phyloP scores from a whole-genome alignment of 1,284 basidiomycete genomes.

The Cystobasidium slooffiae region DNA sequence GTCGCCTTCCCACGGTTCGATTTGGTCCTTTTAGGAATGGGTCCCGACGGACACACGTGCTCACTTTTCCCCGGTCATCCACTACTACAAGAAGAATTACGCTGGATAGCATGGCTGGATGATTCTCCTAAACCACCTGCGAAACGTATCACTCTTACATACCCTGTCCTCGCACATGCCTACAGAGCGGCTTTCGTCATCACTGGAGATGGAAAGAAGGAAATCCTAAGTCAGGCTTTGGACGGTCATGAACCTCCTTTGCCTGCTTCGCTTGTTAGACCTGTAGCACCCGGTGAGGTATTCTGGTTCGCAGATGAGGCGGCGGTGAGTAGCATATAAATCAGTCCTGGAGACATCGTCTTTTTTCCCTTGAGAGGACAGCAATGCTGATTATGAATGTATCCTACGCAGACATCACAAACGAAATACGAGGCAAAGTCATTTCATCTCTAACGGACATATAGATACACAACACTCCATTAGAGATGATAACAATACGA shows the following conservation, averaged over 20 bases:
- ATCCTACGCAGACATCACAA: conserved; percentile 8
- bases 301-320: conserved; percentile 90
- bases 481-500: not conserved
- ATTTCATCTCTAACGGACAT: conserved; percentile 24
- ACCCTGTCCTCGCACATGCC: conserved; percentile 91
- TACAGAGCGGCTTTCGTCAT: conserved; percentile 75
- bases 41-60: conserved; percentile 82
- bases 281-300: conserved; percentile 76
- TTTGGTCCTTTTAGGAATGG: conserved; percentile 89
- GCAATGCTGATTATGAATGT: not conserved
- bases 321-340: conserved; percentile 59
- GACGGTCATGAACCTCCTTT: conserved; percentile 58
- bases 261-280: conserved; percentile 81
- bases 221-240: conserved; percentile 63
- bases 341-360: not conserved
- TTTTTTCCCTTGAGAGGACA: conserved; percentile 9
- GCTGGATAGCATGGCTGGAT: conserved; percentile 92
- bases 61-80: conserved; percentile 92
- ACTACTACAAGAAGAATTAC: conserved; percentile 78
- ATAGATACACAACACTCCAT: not conserved
- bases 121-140: conserved; percentile 95
- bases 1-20: conserved; percentile 95
- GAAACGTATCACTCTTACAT: conserved; percentile 85
- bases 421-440: conserved; percentile 25
- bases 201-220: conserved; percentile 80